Evolutionary conservation across 495 filamentous ascomycete species (phyloP), one percentile per base, ranked within the genome.

Genomic region (Penicillium roqueforti): DNA sequence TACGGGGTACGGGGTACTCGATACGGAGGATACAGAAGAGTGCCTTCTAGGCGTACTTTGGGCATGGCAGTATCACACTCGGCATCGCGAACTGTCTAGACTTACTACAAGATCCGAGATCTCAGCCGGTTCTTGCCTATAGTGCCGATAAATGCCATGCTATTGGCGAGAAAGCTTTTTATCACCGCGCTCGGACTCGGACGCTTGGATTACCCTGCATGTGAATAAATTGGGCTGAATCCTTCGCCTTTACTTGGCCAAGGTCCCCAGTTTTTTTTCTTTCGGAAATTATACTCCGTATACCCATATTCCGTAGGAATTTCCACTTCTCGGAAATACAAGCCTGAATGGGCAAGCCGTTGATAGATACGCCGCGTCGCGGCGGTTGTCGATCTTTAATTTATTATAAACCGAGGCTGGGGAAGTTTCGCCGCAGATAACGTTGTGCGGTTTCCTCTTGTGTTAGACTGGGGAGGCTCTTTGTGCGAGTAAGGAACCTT

Each of bases 131-230:
- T 51, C 56, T 56, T 56, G 52, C 48, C 56, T 40, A 41, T 37
- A 40, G 41, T 49, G 50, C 55, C 59, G 40, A 52, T 41, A 47
- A 42, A 40, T 25, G 43, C 48, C 52, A 23, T 20, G 34, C 16
- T n/a, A 58, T 58, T 60, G 60, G 47, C 57, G 57, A 26, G 13
- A 53, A 62, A 63, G 57, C 60, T 63, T 60, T 28, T 63, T 29
- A n/a, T 34, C 18, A 53, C 51, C 23, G 6, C 39, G 49, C 29
- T 28, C 40, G n/a, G 46, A 48, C 32, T n/a, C 32, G 5, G 16
- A 45, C 13, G 9, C 26, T 45, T 28, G 47, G 22, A 13, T 25
- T 23, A 23, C 45, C 19, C 29, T n/a, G 22, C 28, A 28, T 28
- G 36, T 31, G n/a, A 2, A 4, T 23, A 23, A 3, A 31, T 19